Base-by-base conservation (phyloP, 2,329 filamentous ascomycete species). In the Claviceps sorghi region DNA sequence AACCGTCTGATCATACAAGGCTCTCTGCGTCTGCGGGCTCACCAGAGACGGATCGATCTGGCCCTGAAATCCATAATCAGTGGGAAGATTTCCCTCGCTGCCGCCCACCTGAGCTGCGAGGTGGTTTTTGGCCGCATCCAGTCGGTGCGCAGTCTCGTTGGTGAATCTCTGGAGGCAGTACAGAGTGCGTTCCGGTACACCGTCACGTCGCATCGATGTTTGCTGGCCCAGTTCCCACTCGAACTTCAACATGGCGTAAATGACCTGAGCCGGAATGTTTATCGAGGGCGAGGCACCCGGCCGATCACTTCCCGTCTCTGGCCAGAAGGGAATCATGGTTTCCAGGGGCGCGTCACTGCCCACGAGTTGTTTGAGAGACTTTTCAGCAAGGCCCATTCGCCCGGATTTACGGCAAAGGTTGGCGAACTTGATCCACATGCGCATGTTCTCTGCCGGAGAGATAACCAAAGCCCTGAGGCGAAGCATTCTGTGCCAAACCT, bases 371-470 rank as follows among this genome's bases (percentile, higher is more conserved):
- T 93, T 90, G 51, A 99, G 73, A 11, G 90, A 94, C 70, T 95
- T 94, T 70, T 98, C 93, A 1, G 93, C 93, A 48, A 99, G 78
- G 10, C 93, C 91, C 76, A 91, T 90, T 32, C 93, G 85, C 53
- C 88, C 86, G 45, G 91, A 95, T 68, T 98, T 99, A 61, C 94
- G 86, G 68, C 94, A 99, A 6, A 98, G 80, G 61, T 97, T 98
- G 61, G 93, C 88, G 65, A 96, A 98, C 66, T 98, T 99, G 73
- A 98, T 97, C 83, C 90, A 96, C 89, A 98, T 98, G 62, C 95
- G 87, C 75, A 95, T 88, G 62, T 96, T 96, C 65, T 99, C 90
- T 36, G 81, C 81, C 0, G 94, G 91, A 0, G 84, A 84, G 55
- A 97, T 91, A 54, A 99, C 93, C 50, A 99, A 76, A 21, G 89